phyloP scores from a whole-genome alignment of 2,329 filamentous ascomycete genomes.

The Fusarium armeniacum region DNA sequence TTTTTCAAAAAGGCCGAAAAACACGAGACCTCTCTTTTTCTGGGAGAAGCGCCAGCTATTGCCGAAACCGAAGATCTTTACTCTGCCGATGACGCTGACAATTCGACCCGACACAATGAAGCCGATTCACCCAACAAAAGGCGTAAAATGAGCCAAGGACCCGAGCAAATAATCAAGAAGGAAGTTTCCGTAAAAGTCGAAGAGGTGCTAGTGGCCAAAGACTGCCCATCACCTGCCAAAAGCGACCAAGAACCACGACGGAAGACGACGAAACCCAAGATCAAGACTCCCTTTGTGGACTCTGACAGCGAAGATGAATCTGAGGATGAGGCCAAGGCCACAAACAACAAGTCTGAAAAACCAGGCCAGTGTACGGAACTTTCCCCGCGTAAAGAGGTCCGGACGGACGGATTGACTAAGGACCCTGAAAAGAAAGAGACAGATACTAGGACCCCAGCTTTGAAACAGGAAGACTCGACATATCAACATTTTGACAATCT shows the following conservation, averaged over 20 bases:
- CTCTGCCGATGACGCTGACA: constrained; percentile 49
- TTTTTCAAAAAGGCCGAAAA: constrained; percentile 81
- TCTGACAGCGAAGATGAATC: constrained; percentile 68
- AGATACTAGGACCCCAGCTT: constrained; percentile 28
- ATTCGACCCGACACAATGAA: constrained; percentile 53
- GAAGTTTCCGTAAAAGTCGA: constrained; percentile 20
- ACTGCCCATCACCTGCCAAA: constrained; percentile 53
- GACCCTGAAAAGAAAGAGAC: constrained; percentile 36
- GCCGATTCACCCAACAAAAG: constrained; percentile 53
- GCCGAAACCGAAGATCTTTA: constrained; percentile 50
- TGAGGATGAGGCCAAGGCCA: constrained; percentile 26
- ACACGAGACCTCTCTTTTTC: constrained; percentile 71
- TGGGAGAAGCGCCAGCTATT: constrained; percentile 50
- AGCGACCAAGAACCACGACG: constrained; percentile 24
- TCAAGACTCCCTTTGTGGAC: constrained; percentile 73
- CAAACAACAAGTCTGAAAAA: constrained; percentile 18
- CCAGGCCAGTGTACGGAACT: constrained; percentile 45
- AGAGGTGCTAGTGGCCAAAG: constrained; percentile 42
- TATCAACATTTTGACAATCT: constrained; percentile 55
- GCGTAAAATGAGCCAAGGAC: constrained; percentile 49
- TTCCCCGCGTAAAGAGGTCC: constrained; percentile 39
- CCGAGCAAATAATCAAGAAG: constrained; percentile 6
- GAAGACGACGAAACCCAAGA: constrained; percentile 45
- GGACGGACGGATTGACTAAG: constrained; percentile 45
- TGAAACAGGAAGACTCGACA: constrained; percentile 53